Evolutionary conservation across 495 filamentous ascomycete genomes (phyloP), one percentile per base, ranked within the genome.

Genomic region (Pyrenopolyporus hunteri): DNA sequence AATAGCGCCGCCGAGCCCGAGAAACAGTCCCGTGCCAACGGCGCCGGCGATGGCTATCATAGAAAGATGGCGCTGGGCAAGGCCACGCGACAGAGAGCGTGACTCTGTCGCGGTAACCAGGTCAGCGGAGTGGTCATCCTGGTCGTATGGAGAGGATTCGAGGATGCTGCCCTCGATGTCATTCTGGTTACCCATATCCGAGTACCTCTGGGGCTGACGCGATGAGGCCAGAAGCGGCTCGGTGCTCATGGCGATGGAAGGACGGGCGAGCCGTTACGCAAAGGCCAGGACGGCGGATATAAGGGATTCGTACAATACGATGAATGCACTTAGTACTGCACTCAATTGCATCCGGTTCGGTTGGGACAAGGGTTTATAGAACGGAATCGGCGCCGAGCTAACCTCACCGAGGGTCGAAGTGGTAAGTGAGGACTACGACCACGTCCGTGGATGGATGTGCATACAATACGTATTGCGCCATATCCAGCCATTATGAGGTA

Each of bases 11-110:
- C 82, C 82, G 14, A 80, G 70, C 0, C 81, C 74, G 13, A 82
- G 73, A 48, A 80, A 82, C 6, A 81, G 76, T 42, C 73, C 87
- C 1, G 87, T 89, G 33, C 87, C 77, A 51, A 80, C 78, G 22
- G 74, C 71, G 13, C 76, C 74, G 28, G 78, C 73, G 36, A 77
- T 73, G 55, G 72, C 77, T 33, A 78, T 73, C 76, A 79, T 80
- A 47, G 77, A 79, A 46, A 82, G 68, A 49, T 82, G 79, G 22
- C 79, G 73, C 59, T 79, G 75, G 33, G 67, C 70, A 4, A 80
- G 68, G 6, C 73, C 73, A 36, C 78, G 76, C 57, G 69, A 66
- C 25, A 81, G 73, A 19, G 73, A 61, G 45, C 71, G 69, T 37
- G 66, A 55, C 60, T 79, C 72, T 56, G 66, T 57, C 17, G 62